These are phyloP conservation scores for Neurospora discreta DNA, from an alignment of 495 filamentous ascomycete genomes.

Conservation along the genomic window DNA sequence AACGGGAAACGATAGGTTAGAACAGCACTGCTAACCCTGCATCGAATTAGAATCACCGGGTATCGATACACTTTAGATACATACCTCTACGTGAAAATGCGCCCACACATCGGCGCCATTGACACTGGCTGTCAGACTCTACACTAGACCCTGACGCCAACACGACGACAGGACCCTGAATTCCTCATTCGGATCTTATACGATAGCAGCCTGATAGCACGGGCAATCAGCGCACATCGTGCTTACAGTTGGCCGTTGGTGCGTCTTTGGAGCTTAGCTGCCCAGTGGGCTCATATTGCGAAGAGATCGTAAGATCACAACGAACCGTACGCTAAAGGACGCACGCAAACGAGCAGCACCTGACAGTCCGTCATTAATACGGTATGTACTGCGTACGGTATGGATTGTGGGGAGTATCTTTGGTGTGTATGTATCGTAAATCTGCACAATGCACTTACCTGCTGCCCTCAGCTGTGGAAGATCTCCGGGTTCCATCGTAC, in stretches of 20 bases:
- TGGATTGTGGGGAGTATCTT: background rate
- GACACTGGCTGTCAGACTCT: background rate
- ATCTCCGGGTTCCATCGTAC: background rate
- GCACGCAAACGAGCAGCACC: background rate
- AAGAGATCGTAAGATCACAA: background rate
- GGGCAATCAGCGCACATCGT: background rate
- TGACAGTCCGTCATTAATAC: background rate
- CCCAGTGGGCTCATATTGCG: background rate
- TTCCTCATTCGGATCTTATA: background rate
- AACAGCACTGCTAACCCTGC: background rate
- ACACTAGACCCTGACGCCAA: background rate
- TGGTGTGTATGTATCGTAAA: background rate
- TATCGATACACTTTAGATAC: background rate
- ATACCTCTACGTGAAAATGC: background rate
- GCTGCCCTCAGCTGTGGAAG: background rate
- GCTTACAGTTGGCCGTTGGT: background rate
- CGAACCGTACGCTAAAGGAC: background rate
- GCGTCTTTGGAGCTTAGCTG: background rate
- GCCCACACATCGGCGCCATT: background rate
- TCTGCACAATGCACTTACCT: background rate
- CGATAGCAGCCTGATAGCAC: background rate
- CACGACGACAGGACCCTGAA: background rate
- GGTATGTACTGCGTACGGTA: background rate
- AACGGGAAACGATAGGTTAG: background rate
- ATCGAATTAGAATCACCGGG: background rate